Percentiles rank a stretch among this genome's conserved stretches.
Evolutionary conservation across 768 basidiomycete species (phyloP).

Genomic region (Phanerodontia chrysosporium): DNA sequence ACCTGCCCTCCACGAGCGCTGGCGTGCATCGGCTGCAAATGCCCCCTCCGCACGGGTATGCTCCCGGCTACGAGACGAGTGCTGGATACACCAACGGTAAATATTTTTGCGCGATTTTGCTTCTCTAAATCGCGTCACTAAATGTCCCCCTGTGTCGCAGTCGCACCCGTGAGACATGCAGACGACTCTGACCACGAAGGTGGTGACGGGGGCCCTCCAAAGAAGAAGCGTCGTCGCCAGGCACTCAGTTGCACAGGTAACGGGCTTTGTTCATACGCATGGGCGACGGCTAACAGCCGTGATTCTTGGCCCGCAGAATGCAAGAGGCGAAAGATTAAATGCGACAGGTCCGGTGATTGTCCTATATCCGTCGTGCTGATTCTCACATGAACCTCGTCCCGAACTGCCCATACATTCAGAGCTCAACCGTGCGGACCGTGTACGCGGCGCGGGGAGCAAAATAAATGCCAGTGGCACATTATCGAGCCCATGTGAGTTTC

Average conservation of each 20-base stretch:
- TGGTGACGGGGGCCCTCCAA: conserved; percentile 54
- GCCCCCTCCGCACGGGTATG: conserved; percentile 24
- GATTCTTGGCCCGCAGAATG: conserved; percentile 49
- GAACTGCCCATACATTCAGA: conserved; percentile 34
- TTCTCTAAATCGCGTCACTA: neutral
- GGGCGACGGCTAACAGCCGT: conserved; percentile 17
- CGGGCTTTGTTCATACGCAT: conserved; percentile 26
- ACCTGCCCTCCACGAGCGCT: conserved; percentile 49
- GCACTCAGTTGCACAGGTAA: conserved; percentile 82
- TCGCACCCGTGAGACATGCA: neutral
- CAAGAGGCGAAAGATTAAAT: conserved; percentile 84
- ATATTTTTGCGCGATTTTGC: neutral
- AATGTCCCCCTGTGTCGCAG: neutral
- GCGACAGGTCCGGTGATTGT: conserved; percentile 59
- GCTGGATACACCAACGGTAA: neutral
- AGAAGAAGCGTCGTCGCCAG: conserved; percentile 80
- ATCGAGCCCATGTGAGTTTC: conserved; percentile 72
- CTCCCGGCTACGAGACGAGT: neutral
- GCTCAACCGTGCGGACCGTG: conserved; percentile 81
- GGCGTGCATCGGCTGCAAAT: conserved; percentile 26
- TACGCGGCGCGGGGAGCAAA: conserved; percentile 72
- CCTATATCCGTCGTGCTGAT: conserved; percentile 12
- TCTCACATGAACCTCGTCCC: conserved; percentile 22
- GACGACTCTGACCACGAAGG: conserved; percentile 59
- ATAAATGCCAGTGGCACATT: conserved; percentile 79